phyloP scores from a whole-genome alignment of 768 basidiomycete genomes.

The Rubroboletus satanas region DNA sequence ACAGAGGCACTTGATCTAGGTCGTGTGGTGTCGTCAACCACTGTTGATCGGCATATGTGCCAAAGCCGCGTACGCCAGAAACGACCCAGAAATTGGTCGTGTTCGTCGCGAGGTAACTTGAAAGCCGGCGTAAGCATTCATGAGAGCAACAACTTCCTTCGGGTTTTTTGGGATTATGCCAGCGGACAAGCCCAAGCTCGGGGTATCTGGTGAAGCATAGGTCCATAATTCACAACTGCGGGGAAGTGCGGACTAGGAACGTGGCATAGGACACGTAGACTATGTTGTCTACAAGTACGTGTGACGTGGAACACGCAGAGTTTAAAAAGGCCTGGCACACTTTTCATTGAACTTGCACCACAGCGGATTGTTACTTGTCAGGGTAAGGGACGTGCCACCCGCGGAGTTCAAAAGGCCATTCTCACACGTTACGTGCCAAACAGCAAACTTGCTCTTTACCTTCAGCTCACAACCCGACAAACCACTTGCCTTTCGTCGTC shows the following conservation, averaged over 20 bases:
- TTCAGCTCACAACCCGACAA: conserved; percentile 27
- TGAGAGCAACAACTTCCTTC: neutral
- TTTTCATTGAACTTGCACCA: neutral
- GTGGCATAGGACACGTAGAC: conserved; percentile 18
- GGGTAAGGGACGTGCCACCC: conserved; percentile 17
- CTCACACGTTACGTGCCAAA: conserved; percentile 31
- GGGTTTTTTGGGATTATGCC: neutral
- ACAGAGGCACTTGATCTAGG: neutral
- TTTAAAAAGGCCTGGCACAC: neutral
- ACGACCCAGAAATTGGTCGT: neutral
- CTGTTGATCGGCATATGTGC: neutral
- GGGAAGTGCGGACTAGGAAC: neutral
- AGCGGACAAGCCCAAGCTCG: neutral
- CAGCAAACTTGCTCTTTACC: conserved; percentile 34
- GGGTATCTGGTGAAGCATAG: neutral
- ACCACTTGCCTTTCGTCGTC: conserved; percentile 28
- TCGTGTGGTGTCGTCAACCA: neutral
- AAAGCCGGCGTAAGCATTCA: neutral
- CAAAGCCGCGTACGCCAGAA: neutral
- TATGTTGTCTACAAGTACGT: conserved; percentile 10
- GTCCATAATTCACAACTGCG: neutral
- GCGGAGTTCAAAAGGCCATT: conserved; percentile 34
- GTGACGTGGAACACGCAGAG: neutral
- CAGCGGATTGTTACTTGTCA: neutral
- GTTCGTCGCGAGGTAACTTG: neutral